These are phyloP conservation scores for Geotrichum bryndzae DNA, from an alignment of 1,139 yeast species.

Conservation along the genomic window DNA sequence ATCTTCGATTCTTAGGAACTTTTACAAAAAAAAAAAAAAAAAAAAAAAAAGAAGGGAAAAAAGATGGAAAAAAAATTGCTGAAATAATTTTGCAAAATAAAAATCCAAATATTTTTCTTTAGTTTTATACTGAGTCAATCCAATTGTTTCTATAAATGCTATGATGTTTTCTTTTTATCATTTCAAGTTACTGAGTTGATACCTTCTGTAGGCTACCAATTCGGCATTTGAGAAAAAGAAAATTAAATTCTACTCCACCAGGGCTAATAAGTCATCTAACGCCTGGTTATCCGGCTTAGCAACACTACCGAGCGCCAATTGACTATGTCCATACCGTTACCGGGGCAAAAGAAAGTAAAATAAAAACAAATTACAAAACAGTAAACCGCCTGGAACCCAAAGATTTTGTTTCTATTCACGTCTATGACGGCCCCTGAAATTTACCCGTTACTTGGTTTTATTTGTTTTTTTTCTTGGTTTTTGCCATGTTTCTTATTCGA, in stretches of 20 bases:
- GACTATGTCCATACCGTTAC: too few relatives aligned
- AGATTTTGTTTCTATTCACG: neutral
- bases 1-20: neutral
- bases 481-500: neutral
- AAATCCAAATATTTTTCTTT: neutral
- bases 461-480: neutral
- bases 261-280: too few relatives aligned
- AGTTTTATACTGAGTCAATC: neutral
- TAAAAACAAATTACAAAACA: neutral
- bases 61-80: neutral
- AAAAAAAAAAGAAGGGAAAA: neutral
- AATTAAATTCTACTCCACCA: neutral
- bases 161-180: neutral
- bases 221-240: neutral
- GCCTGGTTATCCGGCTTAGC: too few relatives aligned
- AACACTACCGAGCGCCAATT: too few relatives aligned
- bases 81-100: neutral
- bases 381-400: neutral
- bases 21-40: neutral
- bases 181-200: neutral
- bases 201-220: neutral
- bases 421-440: neutral
- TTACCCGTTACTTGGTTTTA: neutral
- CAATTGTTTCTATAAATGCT: neutral
- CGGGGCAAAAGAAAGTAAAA: too few relatives aligned